Base-by-base conservation (phyloP, 2,329 filamentous ascomycete species). In the Diaporthe ampelina region DNA sequence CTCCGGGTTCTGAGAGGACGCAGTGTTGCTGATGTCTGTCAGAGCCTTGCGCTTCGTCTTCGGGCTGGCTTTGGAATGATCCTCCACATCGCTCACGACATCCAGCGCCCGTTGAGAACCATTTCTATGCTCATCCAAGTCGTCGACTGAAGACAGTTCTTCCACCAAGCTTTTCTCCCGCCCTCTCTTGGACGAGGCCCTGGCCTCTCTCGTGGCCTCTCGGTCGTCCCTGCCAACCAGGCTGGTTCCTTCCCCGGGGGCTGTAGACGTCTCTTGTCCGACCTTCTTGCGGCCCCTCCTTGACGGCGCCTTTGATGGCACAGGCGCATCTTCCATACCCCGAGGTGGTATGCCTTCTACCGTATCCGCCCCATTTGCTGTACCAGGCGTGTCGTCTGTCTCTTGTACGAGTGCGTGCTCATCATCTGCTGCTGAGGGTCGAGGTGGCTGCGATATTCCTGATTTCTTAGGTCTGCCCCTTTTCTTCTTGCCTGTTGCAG, bases 381-480 rank as follows among this genome's bases (percentile, higher is more conserved):
- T 19, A 40, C 45, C 29, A 11, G 45, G 26, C 21, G 45, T 15
- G 35, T 57, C 50, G 29, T 71, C 59, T 48, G 35, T 19, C 56
- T 50, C 63, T 21, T 68, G 32, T 70, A 54, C 26, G 26, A 59
- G 17, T n/a, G 72, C 24, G 10, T 21, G 68, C 24, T 57, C 40
- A 19, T 57, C 43, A 32, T 63, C 68, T 35, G 59, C 54, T 37
- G 70, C 61, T 19, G 48, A 21, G 26, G 24, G 59, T 24, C 37
- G 29, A 17, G 26, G 59, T 17, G 61, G 71, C 56, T 79, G 79
- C 32, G 50, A 7, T 9, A 43, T n/a, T 0, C 80, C 80, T 2
- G 78, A 76, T 73, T 87, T 87, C 73, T 81, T 84, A 21, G 86
- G 85, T 26, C 86, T 81, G 5, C 86, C 86, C 67, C 86, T 81